Conservation (phyloP, 345 rosid species). For the Pseudoturritis turrita region DNA sequence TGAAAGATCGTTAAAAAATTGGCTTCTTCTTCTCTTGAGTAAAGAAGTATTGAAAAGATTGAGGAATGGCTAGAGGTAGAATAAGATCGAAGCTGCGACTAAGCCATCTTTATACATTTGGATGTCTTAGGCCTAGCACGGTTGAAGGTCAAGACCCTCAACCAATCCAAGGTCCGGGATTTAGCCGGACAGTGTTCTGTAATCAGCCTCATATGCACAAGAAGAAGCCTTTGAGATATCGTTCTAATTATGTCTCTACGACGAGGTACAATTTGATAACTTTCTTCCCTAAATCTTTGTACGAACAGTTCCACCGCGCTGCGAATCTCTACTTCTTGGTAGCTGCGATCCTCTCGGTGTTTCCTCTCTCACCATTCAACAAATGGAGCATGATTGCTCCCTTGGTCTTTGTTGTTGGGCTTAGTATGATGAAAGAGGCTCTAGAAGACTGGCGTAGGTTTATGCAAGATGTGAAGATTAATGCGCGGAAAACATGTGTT, state of each 20-base stretch:
- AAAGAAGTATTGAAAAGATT: neutral
- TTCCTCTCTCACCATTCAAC: slow-evolving; percentile 76
- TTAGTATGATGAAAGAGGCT: slow-evolving; percentile 93
- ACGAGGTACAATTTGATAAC: slow-evolving; percentile 73
- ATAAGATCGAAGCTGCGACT: slow-evolving; percentile 72
- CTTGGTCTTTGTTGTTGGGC: slow-evolving; percentile 80
- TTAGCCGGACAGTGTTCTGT: slow-evolving; percentile 69
- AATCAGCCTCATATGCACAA: slow-evolving; percentile 72
- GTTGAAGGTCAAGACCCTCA: slow-evolving; percentile 44
- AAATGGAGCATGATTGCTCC: slow-evolving; percentile 92
- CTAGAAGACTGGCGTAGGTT: slow-evolving; percentile 96
- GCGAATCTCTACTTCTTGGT: slow-evolving; percentile 91
- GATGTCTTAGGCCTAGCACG: slow-evolving; percentile 56
- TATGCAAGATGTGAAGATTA: slow-evolving; percentile 86
- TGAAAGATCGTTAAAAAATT: neutral
- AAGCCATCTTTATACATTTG: slow-evolving; percentile 77
- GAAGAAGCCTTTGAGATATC: slow-evolving; percentile 63
- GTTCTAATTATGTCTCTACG: slow-evolving; percentile 82
- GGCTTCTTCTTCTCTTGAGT: neutral
- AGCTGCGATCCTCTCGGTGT: slow-evolving; percentile 73
- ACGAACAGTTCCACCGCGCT: slow-evolving; percentile 89
- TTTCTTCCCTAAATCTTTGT: slow-evolving; percentile 83
- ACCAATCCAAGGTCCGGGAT: slow-evolving; percentile 62
- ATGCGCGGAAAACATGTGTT: slow-evolving; percentile 56
- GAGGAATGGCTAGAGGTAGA: slow-evolving; percentile 71